Evolutionary conservation across 2,329 filamentous ascomycete species (phyloP).

Genomic region (Cytospora schulzeri): DNA sequence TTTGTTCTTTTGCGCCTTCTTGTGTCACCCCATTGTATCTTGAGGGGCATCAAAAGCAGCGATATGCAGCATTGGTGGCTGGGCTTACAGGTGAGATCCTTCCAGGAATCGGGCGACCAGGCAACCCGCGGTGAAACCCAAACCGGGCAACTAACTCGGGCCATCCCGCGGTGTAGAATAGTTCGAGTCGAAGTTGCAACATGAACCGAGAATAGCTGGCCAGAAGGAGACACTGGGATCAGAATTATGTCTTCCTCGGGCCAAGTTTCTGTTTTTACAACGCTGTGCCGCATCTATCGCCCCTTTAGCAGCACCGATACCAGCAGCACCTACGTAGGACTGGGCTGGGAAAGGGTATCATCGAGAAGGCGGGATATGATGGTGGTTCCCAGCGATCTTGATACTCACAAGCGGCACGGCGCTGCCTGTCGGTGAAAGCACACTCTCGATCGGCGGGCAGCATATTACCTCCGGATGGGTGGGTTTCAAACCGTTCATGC

Average conservation of each 20-base stretch:
- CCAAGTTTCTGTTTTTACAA: neutral
- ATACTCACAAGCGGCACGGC: neutral
- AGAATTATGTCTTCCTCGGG: neutral
- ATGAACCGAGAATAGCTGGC: constrained; percentile 4
- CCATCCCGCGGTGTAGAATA: constrained; percentile 17
- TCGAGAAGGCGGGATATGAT: neutral
- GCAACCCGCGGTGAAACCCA: constrained; percentile 7
- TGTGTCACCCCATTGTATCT: constrained; percentile 13
- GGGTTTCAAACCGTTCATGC: constrained; percentile 13
- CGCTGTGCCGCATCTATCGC: neutral
- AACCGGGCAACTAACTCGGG: constrained; percentile 13
- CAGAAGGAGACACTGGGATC: neutral
- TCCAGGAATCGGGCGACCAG: constrained; percentile 13
- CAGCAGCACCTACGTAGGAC: neutral
- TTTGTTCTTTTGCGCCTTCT: constrained; percentile 7
- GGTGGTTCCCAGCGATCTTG: neutral
- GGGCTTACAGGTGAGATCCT: constrained; percentile 19
- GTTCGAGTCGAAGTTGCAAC: neutral
- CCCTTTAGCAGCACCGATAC: neutral
- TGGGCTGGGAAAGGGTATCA: neutral
- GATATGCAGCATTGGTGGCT: constrained; percentile 9
- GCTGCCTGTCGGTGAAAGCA: neutral
- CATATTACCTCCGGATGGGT: constrained; percentile 10
- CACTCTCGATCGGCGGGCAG: neutral
- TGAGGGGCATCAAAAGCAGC: constrained; percentile 1